These are phyloP conservation scores for Earliella scabrosa DNA, from an alignment of 1,284 basidiomycete genomes.

Conservation along the genomic window DNA sequence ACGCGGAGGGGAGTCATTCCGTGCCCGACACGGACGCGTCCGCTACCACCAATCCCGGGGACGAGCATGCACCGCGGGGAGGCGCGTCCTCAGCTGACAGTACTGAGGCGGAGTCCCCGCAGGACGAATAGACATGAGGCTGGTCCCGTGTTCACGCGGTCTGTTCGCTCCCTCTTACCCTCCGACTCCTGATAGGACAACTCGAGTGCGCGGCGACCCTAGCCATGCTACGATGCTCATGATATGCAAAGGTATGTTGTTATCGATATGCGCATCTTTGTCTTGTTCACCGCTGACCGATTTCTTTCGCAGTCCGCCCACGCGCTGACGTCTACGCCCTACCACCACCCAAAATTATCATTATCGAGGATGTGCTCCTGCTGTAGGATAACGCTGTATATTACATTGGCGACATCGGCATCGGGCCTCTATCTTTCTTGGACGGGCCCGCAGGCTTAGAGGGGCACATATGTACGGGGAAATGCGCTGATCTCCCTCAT, in stretches of 20 bases:
- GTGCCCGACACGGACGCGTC: not conserved
- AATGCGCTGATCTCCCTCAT: not conserved
- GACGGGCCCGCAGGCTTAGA: not conserved
- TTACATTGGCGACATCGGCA: not conserved
- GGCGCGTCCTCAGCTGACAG: not conserved
- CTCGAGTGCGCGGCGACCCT: no score
- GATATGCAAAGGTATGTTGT: not conserved
- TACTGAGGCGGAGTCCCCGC: constrained; percentile 13
- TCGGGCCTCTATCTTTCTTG: not conserved
- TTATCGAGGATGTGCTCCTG: constrained; percentile 9
- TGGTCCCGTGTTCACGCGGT: not conserved
- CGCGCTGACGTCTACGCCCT: no score
- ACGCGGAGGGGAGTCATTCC: constrained; percentile 5
- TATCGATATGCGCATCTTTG: not conserved
- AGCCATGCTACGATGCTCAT: no score
- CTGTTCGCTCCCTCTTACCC: not conserved
- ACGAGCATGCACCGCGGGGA: not conserved
- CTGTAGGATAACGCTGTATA: constrained; percentile 9
- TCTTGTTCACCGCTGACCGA: not conserved
- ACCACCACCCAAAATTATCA: constrained; percentile 11
- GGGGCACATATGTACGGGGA: no score
- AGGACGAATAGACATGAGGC: constrained; percentile 6
- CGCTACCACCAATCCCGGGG: not conserved
- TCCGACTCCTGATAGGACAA: not conserved
- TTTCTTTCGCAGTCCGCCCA: not conserved